Evolutionary conservation across 2,329 filamentous ascomycete species (phyloP).

Genomic region (Hawksworthiomyces lignivorus): DNA sequence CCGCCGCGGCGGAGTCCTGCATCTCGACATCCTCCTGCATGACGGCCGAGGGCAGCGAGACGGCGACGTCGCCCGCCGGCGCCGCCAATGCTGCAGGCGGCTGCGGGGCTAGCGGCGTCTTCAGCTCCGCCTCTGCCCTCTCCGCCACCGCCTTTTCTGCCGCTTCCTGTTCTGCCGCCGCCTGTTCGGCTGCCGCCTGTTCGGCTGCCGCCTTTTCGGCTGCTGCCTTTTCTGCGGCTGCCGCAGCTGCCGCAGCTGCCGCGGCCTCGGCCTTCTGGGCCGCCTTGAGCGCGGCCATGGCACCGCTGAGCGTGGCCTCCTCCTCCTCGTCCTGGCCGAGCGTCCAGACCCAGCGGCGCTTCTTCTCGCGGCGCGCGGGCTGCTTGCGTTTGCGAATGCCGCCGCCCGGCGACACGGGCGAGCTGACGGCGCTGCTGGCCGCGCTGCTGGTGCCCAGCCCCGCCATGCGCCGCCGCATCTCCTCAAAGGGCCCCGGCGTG

Average conservation of each 20-base stretch:
- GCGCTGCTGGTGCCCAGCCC: constrained; percentile 35
- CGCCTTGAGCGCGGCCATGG: constrained; percentile 17
- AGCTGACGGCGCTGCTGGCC: constrained; percentile 22
- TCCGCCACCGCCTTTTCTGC: not conserved
- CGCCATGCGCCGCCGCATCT: constrained; percentile 52
- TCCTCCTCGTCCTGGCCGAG: constrained; percentile 47
- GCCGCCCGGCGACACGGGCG: constrained; percentile 4
- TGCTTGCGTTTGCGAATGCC: constrained; percentile 46
- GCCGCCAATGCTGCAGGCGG: not conserved
- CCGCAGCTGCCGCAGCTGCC: not conserved
- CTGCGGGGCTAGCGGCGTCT: constrained; percentile 3
- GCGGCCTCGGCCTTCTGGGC: constrained; percentile 15
- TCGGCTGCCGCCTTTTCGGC: not conserved
- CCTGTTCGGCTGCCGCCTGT: not conserved
- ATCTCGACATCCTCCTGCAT: constrained; percentile 5
- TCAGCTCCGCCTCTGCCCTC: not conserved
- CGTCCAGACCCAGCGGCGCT: constrained; percentile 59
- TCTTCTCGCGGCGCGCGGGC: constrained; percentile 55
- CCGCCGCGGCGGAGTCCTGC: constrained; percentile 1
- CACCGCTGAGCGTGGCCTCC: constrained; percentile 30
- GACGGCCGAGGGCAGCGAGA: no score
- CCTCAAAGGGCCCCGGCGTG: constrained; percentile 56
- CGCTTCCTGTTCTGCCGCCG: not conserved
- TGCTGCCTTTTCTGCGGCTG: not conserved
- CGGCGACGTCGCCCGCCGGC: not conserved